Percentiles rank a stretch among this genome's conserved stretches.
Evolutionary conservation across 2,329 filamentous ascomycete genomes (phyloP).

Genomic region (Aspergillus aculeatus): DNA sequence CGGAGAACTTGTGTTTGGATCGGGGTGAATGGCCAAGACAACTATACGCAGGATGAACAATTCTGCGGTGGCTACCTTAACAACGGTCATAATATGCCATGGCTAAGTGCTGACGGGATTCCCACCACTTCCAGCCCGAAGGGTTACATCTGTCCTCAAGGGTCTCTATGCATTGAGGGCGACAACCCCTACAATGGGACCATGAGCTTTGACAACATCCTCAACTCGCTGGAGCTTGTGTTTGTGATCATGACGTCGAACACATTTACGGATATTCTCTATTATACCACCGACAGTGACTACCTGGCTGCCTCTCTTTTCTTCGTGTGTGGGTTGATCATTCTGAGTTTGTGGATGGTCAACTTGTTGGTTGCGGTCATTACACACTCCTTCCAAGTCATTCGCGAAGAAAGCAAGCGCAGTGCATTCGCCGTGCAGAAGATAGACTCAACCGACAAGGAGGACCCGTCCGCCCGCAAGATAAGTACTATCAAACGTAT

Average conservation of each 20-base stretch:
- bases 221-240: constrained; percentile 86
- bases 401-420: constrained; percentile 89
- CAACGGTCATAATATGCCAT: constrained; percentile 61
- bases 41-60: constrained; percentile 52
- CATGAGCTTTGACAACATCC: constrained; percentile 91
- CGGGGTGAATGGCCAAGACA: constrained; percentile 52
- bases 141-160: constrained; percentile 81
- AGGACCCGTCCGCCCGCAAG: constrained; percentile 32
- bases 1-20: constrained; percentile 76
- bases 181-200: constrained; percentile 79
- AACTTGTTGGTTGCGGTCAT: constrained; percentile 95
- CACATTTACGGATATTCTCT: constrained; percentile 92
- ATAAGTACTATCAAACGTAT: constrained; percentile 61
- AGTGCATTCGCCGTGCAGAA: constrained; percentile 87
- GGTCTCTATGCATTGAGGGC: constrained; percentile 79
- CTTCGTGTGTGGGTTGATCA: constrained; percentile 71
- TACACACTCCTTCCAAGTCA: constrained; percentile 96
- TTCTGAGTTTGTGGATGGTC: constrained; percentile 94
- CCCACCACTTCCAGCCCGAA: constrained; percentile 58
- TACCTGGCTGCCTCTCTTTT: constrained; percentile 83
- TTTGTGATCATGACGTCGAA: constrained; percentile 99
- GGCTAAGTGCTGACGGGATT: constrained; percentile 62
- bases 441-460: constrained; percentile 49
- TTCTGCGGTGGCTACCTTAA: constrained; percentile 85
- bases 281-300: constrained; percentile 87